Evolutionary conservation across 352 stramenopile genomes (phyloP).

Genomic region (Globisporangium heterothallicum): DNA sequence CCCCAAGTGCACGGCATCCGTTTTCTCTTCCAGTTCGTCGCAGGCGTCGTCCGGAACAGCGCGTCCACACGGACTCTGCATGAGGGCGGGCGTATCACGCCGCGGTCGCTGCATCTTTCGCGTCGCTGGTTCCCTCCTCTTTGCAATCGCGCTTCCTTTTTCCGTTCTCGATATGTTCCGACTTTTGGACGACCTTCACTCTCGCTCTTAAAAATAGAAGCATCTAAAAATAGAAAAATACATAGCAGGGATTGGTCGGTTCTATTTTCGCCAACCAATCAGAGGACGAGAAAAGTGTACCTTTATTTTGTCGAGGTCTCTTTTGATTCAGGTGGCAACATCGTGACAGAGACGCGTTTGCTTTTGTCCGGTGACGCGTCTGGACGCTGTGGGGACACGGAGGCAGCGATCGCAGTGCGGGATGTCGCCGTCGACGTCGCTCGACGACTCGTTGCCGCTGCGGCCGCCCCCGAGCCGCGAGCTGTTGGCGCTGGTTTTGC

Average conservation of each 20-base stretch:
- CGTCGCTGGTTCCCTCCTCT: background rate
- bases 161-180: no score
- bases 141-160: no score
- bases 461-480: slow-evolving; percentile 6
- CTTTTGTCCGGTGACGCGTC: background rate
- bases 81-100: slow-evolving; percentile 2
- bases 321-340: background rate
- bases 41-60: background rate
- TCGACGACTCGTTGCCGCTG: slow-evolving; percentile 8
- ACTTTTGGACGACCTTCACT: no score
- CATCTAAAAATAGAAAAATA: no score
- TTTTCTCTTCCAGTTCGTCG: slow-evolving; percentile 15
- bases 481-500: slow-evolving; percentile 6
- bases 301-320: no score
- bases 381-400: background rate
- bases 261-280: no score
- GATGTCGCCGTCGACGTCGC: slow-evolving; percentile 2
- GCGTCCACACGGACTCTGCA: background rate
- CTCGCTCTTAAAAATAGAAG: no score
- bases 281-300: no score
- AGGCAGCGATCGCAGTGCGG: background rate
- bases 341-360: slow-evolving; percentile 7
- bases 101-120: background rate
- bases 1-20: background rate
- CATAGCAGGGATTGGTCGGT: no score